These are phyloP conservation scores for Fusarium sp. DNA, from an alignment of 2,329 filamentous ascomycete genomes.

Conservation along the genomic window DNA sequence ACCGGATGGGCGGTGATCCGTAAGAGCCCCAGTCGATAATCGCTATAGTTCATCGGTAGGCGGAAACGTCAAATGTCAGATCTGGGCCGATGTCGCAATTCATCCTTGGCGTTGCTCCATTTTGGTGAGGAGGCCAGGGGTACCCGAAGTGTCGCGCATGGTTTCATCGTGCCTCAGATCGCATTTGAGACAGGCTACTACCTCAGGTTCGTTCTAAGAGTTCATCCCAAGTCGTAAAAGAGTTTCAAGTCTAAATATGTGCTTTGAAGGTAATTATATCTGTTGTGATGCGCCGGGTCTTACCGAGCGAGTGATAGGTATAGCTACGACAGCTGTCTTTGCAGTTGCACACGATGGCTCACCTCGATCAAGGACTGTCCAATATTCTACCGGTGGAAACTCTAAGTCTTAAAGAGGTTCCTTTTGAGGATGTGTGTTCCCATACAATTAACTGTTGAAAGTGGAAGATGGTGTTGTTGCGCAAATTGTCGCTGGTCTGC, in stretches of 20 bases:
- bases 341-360: neutral
- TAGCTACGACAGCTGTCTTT: fast-evolving
- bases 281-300: fast-evolving
- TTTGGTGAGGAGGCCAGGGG: conserved; percentile 3
- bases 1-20: neutral
- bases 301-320: fast-evolving
- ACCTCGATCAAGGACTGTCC: fast-evolving
- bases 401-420: fast-evolving
- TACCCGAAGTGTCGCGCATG: neutral
- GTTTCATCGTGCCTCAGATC: conserved; percentile 9
- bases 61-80: neutral
- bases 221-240: neutral
- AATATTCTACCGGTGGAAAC: fast-evolving
- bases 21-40: neutral
- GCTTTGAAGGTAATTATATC: neutral
- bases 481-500: neutral
- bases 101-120: neutral
- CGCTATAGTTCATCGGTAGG: neutral
- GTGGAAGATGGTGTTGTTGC: too few species aligned
- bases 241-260: neutral
- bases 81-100: neutral
- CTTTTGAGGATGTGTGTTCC: fast-evolving
- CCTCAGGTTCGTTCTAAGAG: neutral
- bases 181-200: neutral
- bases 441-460: fast-evolving